Conservation (phyloP, 257 asterid species). For the Gynochthodes officinalis region DNA sequence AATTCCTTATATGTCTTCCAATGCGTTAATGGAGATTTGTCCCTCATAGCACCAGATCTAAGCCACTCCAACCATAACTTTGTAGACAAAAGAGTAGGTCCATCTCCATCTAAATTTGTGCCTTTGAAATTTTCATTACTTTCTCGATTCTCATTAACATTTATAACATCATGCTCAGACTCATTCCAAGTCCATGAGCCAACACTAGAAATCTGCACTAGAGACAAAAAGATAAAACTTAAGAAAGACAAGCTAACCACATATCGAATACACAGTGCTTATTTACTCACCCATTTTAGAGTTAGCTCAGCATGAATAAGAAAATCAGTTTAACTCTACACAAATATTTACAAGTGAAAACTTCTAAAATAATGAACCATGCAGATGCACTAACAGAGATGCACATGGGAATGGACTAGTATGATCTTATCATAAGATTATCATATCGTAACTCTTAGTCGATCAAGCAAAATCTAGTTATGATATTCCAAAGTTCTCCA, state of each 20-base stretch:
- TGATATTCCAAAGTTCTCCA: neutral
- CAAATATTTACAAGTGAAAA: neutral
- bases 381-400: neutral
- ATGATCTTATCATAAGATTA: neutral
- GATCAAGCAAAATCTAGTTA: neutral
- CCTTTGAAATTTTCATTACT: constrained; percentile 28
- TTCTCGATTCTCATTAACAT: constrained; percentile 27
- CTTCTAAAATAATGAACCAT: neutral
- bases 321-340: neutral
- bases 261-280: constrained; percentile 6
- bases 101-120: constrained; percentile 41
- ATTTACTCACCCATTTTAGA: neutral
- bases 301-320: neutral
- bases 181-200: constrained; percentile 78
- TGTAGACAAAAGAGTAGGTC: constrained; percentile 33
- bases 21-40: constrained; percentile 41
- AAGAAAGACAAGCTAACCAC: constrained; percentile 8
- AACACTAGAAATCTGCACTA: constrained; percentile 76
- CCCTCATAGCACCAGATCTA: constrained; percentile 43
- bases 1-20: constrained; percentile 45
- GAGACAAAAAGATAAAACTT: constrained; percentile 11
- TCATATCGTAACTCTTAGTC: neutral
- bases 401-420: neutral
- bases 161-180: constrained; percentile 27
- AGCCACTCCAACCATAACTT: constrained; percentile 73